Evolutionary conservation across 2,329 filamentous ascomycete species (phyloP).

Genomic region (Albophoma yamanashiensis): DNA sequence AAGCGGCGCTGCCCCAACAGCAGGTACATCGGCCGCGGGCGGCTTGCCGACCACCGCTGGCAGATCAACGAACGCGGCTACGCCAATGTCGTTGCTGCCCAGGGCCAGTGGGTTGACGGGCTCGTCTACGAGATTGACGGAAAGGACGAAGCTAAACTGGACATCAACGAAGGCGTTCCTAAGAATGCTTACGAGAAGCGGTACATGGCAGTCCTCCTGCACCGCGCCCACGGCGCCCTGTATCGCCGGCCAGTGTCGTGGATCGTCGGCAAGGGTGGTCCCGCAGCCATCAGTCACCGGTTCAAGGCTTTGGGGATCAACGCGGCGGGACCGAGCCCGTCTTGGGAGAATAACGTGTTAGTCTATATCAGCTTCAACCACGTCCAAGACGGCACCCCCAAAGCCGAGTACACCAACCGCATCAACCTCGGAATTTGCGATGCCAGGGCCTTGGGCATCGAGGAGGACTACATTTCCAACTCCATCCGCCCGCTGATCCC

Average conservation of each 20-base stretch:
- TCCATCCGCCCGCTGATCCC: constrained; percentile 26
- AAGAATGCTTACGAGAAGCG: constrained; percentile 26
- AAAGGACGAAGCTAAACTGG: constrained; percentile 26
- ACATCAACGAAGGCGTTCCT: constrained; percentile 28
- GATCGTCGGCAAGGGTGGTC: constrained; percentile 26
- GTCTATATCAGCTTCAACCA: constrained; percentile 27
- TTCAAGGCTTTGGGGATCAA: constrained; percentile 8
- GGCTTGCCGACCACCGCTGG: constrained; percentile 28
- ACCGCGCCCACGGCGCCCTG: constrained; percentile 18
- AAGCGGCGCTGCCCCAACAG: constrained; percentile 29
- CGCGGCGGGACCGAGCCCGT: constrained; percentile 6
- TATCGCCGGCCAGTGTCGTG: constrained; percentile 25
- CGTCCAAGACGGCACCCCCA: constrained; percentile 21
- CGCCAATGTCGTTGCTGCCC: constrained; percentile 27
- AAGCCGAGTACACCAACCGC: constrained; percentile 27
- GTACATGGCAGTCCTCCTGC: constrained; percentile 20
- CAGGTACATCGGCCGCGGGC: constrained; percentile 25
- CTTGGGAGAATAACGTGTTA: constrained; percentile 20
- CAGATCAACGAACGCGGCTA: constrained; percentile 37
- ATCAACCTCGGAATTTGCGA: constrained; percentile 27
- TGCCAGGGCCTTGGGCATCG: constrained; percentile 22
- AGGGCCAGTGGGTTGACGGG: constrained; percentile 26
- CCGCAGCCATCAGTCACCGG: constrained; percentile 13
- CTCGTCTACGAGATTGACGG: constrained; percentile 28
- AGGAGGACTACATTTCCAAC: constrained; percentile 23